phyloP scores from a whole-genome alignment of 495 filamentous ascomycete genomes.

The Aspergillus hancockii region DNA sequence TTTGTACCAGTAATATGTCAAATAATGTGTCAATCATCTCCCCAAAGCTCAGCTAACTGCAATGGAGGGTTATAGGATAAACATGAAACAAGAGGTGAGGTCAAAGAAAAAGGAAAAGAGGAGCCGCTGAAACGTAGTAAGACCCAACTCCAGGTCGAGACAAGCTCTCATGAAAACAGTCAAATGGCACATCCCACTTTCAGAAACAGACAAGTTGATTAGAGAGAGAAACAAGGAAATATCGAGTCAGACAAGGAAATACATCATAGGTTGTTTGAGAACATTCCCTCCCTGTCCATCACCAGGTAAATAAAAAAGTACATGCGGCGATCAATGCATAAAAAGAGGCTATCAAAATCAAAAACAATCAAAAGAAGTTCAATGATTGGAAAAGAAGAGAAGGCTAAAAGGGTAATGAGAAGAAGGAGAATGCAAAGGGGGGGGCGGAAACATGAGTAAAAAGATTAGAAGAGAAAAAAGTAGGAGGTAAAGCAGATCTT shows the following conservation, averaged over 20 bases:
- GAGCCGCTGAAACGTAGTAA: conserved; percentile 27
- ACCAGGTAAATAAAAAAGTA: conserved; percentile 34
- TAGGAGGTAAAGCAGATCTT: conserved; percentile 10
- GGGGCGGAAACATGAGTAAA: conserved; percentile 25
- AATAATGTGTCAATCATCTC: conserved; percentile 6
- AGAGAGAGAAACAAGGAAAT: conserved; percentile 29
- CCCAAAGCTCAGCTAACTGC: conserved; percentile 10
- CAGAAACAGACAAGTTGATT: conserved; percentile 29
- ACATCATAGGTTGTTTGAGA: conserved; percentile 41
- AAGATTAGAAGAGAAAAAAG: conserved; percentile 36
- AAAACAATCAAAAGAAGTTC: conserved; percentile 26
- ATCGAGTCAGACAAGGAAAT: conserved; percentile 24
- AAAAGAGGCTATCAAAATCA: conserved; percentile 31
- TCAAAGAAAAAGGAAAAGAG: conserved; percentile 30
- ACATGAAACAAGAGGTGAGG: conserved; percentile 11
- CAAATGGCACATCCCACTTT: conserved; percentile 30
- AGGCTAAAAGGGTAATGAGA: conserved; percentile 19
- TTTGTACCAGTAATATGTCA: conserved; percentile 11
- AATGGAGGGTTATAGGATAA: conserved; percentile 1
- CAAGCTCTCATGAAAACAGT: conserved; percentile 25
- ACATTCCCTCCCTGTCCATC: conserved; percentile 34
- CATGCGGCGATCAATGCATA: conserved; percentile 40
- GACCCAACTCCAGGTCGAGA: conserved; percentile 25
- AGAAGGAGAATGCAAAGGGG: conserved; percentile 16
- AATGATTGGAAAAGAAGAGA: conserved; percentile 15